Evolutionary conservation across 1,284 basidiomycete species (phyloP).

Genomic region (Trametes polyzona): DNA sequence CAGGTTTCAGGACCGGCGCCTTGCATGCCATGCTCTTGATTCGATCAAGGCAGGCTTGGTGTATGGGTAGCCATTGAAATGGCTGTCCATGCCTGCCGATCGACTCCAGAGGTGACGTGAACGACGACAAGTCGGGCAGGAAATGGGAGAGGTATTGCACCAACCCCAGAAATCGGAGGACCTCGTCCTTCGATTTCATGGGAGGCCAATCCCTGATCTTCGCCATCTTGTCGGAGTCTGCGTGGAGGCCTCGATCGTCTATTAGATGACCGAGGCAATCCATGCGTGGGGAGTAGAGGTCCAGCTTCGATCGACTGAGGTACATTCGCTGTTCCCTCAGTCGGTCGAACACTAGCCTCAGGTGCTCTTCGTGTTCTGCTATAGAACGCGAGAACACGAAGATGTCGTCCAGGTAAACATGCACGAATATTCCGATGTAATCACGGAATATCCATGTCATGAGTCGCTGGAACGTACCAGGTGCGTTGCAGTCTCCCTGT

Average conservation of each 20-base stretch:
- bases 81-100: constrained; percentile 17
- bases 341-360: constrained; percentile 29
- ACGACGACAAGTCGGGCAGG: constrained; percentile 41
- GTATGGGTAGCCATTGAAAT: constrained; percentile 35
- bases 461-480: constrained; percentile 37
- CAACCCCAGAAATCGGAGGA: constrained; percentile 45
- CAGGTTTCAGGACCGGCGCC: constrained; percentile 37
- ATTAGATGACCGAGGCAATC: constrained; percentile 38
- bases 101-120: constrained; percentile 28
- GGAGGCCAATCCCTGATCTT: constrained; percentile 25
- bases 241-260: constrained; percentile 34
- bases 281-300: constrained; percentile 27
- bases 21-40: constrained; percentile 39
- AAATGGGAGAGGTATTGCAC: constrained; percentile 42
- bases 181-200: constrained; percentile 38
- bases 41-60: constrained; percentile 39
- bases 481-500: constrained; percentile 18
- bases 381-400: constrained; percentile 18
- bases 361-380: constrained; percentile 36
- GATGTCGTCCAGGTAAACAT: constrained; percentile 39
- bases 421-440: constrained; percentile 33
- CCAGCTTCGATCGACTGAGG: constrained; percentile 28
- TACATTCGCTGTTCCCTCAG: constrained; percentile 29
- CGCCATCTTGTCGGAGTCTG: constrained; percentile 33
- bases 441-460: constrained; percentile 38